Evolutionary conservation across 257 asterid genomes (phyloP).

Genomic region (Prunella vulgaris): DNA sequence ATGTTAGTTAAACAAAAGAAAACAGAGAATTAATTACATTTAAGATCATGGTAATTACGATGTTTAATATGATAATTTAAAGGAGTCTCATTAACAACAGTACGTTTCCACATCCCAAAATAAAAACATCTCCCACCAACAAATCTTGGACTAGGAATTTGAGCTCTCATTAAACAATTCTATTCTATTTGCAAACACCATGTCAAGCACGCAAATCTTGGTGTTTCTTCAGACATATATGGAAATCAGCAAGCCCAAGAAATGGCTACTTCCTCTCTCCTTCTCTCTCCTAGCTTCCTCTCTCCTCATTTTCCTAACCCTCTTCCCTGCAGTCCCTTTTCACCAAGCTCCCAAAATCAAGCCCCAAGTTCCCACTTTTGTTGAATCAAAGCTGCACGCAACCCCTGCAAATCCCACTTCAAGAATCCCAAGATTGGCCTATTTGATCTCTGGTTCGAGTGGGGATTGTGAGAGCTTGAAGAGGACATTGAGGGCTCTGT

Average conservation of each 20-base stretch:
- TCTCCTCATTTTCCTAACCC: constrained; percentile 29
- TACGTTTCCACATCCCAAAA: constrained; percentile 16
- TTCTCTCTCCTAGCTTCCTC: constrained; percentile 34
- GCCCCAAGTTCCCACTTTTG: constrained; percentile 45
- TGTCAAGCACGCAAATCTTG: neutral
- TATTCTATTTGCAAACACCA: neutral
- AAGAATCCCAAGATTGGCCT: constrained; percentile 60
- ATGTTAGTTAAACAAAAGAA: neutral
- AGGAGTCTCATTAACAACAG: constrained; percentile 9
- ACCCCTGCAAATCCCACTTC: constrained; percentile 34
- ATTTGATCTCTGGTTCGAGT: constrained; percentile 73
- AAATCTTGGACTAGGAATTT: neutral
- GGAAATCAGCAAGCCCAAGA: constrained; percentile 43
- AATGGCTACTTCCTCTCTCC: constrained; percentile 52
- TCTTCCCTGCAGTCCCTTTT: constrained; percentile 37
- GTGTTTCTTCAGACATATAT: constrained; percentile 10
- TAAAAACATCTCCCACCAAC: neutral
- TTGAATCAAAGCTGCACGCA: constrained; percentile 49
- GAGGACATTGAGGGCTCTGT: constrained; percentile 55
- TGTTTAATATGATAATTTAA: neutral
- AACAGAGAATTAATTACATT: neutral
- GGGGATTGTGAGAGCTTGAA: constrained; percentile 59
- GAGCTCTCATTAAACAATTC: constrained; percentile 19
- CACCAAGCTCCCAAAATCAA: constrained; percentile 25
- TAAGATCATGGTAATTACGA: neutral